Evolutionary conservation across 805 yeast genomes (phyloP), one percentile per base, ranked within the genome.

Genomic region (Wickerhamiella galacta): DNA sequence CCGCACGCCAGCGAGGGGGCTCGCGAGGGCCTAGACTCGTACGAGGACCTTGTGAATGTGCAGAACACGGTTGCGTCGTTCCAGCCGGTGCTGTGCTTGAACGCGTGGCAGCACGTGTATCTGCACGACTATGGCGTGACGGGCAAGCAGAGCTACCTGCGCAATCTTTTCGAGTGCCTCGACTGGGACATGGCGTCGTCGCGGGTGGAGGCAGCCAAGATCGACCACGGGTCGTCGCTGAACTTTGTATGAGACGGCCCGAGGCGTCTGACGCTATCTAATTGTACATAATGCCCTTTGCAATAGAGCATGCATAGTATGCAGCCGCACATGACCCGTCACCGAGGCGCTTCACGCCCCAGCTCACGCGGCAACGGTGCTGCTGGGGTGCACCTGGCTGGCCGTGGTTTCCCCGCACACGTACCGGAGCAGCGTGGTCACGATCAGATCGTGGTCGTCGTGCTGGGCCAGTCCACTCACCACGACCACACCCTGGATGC

Each of bases 51-150:
- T 12, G 19, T 16, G 10, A 30, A 25, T 25, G 20, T 23, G 11
- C 30, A 29, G 22, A 24, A 28, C 27, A 30, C 29, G 18, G 35
- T 33, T 30, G 18, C 12, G 16, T 29, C 24, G 10, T 38, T 32
- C 40, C 32, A 34, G 20, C 94, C 94, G 2, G 56, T 90, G 32
- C 64, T 90, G 42, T 74, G 71, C 35, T 60, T 83, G 42, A 80
- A 72, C 53, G 65, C 76, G 40, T 85, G 95, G 94, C 93, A 85
- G 51, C 71, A 73, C 43, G 77, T 90, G 12, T 90, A 75, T 53
- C 49, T 82, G 32, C 60, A 66, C 28, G 96, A 90, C 56, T 90
- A 79, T 53, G 96, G 98, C 32, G 66, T 80, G 31, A 54, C 48
- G 5, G 92, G 90, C 20, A 78, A 77, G 60, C 63, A 70, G 22